A percentile compares a stretch with the other conserved stretches of the same genome.
Evolutionary conservation across 768 basidiomycete genomes (phyloP).

Genomic region (Boletus sensibilis): DNA sequence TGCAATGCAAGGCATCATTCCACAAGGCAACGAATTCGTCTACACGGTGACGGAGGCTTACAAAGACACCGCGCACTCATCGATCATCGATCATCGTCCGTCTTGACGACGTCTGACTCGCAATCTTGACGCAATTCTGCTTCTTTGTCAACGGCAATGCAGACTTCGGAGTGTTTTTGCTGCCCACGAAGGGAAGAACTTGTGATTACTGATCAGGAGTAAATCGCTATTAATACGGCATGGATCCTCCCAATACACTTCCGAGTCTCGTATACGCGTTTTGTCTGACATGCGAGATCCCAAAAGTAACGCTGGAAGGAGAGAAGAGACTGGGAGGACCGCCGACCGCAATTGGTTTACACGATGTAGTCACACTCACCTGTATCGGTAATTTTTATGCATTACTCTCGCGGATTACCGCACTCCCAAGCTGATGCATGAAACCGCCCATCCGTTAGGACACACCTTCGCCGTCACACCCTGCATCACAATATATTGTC

Average conservation of each 20-base stretch:
- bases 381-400: no score
- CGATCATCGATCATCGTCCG: no score
- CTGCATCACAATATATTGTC: no score
- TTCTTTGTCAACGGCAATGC: constrained; percentile 37
- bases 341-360: no score
- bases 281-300: neutral
- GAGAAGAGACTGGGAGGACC: no score
- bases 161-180: constrained; percentile 28
- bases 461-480: no score
- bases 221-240: constrained; percentile 4
- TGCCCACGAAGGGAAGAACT: constrained; percentile 23
- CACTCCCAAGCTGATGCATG: no score
- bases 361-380: no score
- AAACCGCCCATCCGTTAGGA: no score
- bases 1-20: constrained; percentile 11
- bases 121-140: constrained; percentile 32
- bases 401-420: no score
- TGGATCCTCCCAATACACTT: constrained; percentile 32
- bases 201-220: constrained; percentile 2
- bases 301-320: constrained; percentile 1
- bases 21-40: constrained; percentile 29
- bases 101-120: constrained; percentile 45
- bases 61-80: constrained; percentile 33
- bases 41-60: constrained; percentile 27
- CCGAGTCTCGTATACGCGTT: constrained; percentile 21